phyloP scores from a whole-genome alignment of 768 basidiomycete genomes.

The Imleria badia region DNA sequence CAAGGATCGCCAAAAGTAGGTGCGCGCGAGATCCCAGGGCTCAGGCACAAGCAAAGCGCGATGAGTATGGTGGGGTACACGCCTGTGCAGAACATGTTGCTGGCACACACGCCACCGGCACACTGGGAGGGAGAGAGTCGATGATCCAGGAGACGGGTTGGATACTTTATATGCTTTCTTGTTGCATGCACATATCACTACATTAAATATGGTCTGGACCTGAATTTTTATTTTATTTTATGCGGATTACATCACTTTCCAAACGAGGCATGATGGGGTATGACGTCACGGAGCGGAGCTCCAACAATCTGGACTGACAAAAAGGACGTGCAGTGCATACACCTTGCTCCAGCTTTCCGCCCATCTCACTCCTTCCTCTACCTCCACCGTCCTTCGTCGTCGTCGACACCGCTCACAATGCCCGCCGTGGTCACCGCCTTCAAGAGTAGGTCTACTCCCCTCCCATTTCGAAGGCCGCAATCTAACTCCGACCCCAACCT shows the following conservation, averaged over 20 bases:
- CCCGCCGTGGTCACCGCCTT: slow-evolving; percentile 82
- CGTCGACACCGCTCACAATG: slow-evolving; percentile 40
- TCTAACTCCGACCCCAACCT: slow-evolving; percentile 22
- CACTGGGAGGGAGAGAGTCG: slow-evolving; percentile 36
- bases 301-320: slow-evolving; percentile 30
- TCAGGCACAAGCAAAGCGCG: slow-evolving; percentile 54
- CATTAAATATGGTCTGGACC: not conserved
- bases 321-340: slow-evolving; percentile 27
- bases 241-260: not conserved
- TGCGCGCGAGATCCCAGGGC: slow-evolving; percentile 42
- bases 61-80: slow-evolving; percentile 69
- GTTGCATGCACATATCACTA: not conserved
- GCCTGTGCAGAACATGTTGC: slow-evolving; percentile 70
- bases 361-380: not conserved
- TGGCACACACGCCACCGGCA: slow-evolving; percentile 62
- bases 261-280: slow-evolving; percentile 6
- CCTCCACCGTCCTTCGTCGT: not conserved
- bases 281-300: slow-evolving; percentile 38
- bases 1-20: slow-evolving; percentile 48
- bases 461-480: slow-evolving; percentile 5
- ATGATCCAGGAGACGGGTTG: too few relatives aligned
- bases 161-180: not conserved
- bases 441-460: slow-evolving; percentile 60
- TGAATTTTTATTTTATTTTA: not conserved
- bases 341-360: slow-evolving; percentile 3